Base-by-base conservation (phyloP, 2,329 filamentous ascomycete genomes). In the Diaporthe citriasiana region DNA sequence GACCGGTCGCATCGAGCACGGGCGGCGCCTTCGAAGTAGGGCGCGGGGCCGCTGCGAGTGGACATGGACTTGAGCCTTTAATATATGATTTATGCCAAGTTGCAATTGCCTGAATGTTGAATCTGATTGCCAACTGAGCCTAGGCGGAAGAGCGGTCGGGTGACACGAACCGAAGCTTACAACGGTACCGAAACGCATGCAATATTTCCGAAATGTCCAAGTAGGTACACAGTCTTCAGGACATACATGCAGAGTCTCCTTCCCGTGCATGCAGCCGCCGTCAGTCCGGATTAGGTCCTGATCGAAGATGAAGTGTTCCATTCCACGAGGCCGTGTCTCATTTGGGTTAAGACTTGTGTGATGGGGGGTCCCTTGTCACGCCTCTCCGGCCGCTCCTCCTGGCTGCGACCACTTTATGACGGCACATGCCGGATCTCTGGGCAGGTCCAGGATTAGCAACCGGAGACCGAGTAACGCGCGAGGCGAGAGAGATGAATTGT, bases 301-400 rank as follows among this genome's bases (percentile, higher is more conserved):
- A 68, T 66, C 60, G 63, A 68, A 68, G 63, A 68, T 53, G 63
- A 68, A 40, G 47, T 25, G 47, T 50, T 27, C 33, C 63, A 68
- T 53, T 27, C 45, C n/a, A n/a, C n/a, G n/a, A 68, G 63, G 63
- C 63, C 33, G 63, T 50, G 47, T 66, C 45, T 66, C 12, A 25
- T 27, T 51, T 5, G 25, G 63, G 63, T 50, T 51, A 66, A 66
- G 63, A 27, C 30, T 27, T 12, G 30, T 66, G 45, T 35, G 17
- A 19, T 68, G 47, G 15, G 13, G n/a, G n/a, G n/a, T n/a, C 45
- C 47, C 47, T 10, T 51, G 47, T 15, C n/a, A 25, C n/a, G 22
- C 25, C 22, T n/a, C 8, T 50, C 22, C 45, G 25, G n/a, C n/a
- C 47, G n/a, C 47, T 51, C 47, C 47, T 51, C 47, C 25, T n/a